Percentiles rank a stretch among this genome's conserved stretches.
Evolutionary conservation across 192 early-diverging fungal species (phyloP).

Genomic region (Rhizoclosmatium sp.): DNA sequence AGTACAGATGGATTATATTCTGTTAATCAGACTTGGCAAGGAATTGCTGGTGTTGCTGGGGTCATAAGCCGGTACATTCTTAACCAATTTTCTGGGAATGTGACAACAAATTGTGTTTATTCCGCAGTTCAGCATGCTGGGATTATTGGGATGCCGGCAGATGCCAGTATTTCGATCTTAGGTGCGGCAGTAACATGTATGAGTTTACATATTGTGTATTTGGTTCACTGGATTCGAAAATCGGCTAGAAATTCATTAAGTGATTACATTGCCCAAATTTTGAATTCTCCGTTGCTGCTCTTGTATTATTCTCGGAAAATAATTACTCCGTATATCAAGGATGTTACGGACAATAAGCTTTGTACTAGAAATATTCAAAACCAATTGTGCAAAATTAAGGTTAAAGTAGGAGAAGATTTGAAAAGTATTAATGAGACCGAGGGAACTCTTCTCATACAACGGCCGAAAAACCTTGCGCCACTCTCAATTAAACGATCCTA

Average conservation of each 20-base stretch:
- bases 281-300: slow-evolving; percentile 11
- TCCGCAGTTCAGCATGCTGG: not conserved
- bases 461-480: not conserved
- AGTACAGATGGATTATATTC: not conserved
- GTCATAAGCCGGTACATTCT: slow-evolving; percentile 16
- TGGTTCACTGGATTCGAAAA: not conserved
- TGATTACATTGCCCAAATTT: not conserved
- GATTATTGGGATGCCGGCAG: slow-evolving; percentile 13
- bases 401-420: slow-evolving; percentile 14
- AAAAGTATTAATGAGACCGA: not conserved
- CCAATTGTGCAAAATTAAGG: slow-evolving; percentile 10
- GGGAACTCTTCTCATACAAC: not conserved
- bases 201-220: not conserved
- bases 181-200: not conserved
- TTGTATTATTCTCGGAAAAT: slow-evolving; percentile 1
- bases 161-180: not conserved
- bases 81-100: slow-evolving; percentile 1
- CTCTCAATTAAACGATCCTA: not conserved
- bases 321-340: not conserved
- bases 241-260: slow-evolving; percentile 2
- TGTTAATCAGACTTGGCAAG: slow-evolving; percentile 9
- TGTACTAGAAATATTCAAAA: not conserved
- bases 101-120: slow-evolving; percentile 4
- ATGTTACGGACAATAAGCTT: not conserved
- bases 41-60: not conserved